Evolutionary conservation across 352 stramenopile genomes (phyloP).

Genomic region (Phytophthora cryptogea): DNA sequence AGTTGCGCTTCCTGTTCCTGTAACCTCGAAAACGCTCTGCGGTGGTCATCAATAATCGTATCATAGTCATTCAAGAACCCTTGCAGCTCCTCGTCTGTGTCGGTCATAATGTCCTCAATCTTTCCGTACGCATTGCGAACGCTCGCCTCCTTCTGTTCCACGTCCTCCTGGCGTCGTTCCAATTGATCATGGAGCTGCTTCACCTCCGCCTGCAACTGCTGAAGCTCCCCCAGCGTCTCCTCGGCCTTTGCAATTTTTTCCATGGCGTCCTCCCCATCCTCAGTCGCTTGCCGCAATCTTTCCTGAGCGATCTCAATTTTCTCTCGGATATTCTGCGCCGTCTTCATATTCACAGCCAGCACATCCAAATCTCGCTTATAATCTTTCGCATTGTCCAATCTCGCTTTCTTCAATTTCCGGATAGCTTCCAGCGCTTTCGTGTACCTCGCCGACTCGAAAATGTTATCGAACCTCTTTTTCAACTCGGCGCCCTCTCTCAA

Average conservation of each 20-base stretch:
- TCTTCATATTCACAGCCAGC: constrained; percentile 86
- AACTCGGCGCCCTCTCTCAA: constrained; percentile 94
- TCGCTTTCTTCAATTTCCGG: constrained; percentile 93
- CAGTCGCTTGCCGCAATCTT: constrained; percentile 43
- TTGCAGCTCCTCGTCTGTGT: constrained; percentile 66
- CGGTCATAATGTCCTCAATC: constrained; percentile 75
- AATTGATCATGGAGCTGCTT: constrained; percentile 38
- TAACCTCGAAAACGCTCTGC: constrained; percentile 35
- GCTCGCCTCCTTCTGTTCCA: constrained; percentile 43
- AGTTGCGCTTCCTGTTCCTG: constrained; percentile 39
- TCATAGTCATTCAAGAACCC: constrained; percentile 63
- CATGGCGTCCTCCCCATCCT: constrained; percentile 40
- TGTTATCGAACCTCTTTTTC: constrained; percentile 99
- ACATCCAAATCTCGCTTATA: constrained; percentile 93
- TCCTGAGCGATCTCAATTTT: constrained; percentile 57
- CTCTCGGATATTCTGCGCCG: constrained; percentile 48
- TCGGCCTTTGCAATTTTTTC: constrained; percentile 49
- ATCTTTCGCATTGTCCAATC: constrained; percentile 85
- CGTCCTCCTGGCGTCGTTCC: constrained; percentile 41
- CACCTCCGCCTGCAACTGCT: constrained; percentile 53
- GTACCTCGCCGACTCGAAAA: constrained; percentile 99
- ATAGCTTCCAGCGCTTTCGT: constrained; percentile 98
- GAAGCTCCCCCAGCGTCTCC: constrained; percentile 59
- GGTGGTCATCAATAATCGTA: constrained; percentile 48
- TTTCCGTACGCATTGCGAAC: constrained; percentile 46